Evolutionary conservation across 768 basidiomycete species (phyloP).

Genomic region (Leccinum uliginosum): DNA sequence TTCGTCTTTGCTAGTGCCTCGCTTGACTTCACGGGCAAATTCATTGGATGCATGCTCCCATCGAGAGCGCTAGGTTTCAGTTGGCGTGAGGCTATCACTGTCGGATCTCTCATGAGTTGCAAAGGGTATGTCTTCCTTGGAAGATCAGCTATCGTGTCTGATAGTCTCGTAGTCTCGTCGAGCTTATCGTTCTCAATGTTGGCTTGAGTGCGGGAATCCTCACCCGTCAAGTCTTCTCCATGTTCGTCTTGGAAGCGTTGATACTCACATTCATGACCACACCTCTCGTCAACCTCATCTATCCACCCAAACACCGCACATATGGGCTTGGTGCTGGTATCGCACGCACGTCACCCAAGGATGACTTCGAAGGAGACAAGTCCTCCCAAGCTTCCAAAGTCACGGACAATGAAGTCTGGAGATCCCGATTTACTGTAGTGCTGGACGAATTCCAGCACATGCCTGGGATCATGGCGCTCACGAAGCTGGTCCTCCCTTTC

Average conservation of each 20-base stretch:
- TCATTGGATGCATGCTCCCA: slow-evolving; percentile 72
- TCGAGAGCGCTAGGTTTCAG: slow-evolving; percentile 69
- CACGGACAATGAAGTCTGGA: slow-evolving; percentile 13
- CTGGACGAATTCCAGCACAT: slow-evolving; percentile 88
- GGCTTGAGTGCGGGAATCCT: slow-evolving; percentile 80
- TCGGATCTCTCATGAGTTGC: slow-evolving; percentile 93
- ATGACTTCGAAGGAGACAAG: background rate
- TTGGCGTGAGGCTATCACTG: slow-evolving; percentile 76
- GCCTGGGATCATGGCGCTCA: slow-evolving; percentile 84
- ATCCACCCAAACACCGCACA: slow-evolving; percentile 58
- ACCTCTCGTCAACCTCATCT: slow-evolving; percentile 63
- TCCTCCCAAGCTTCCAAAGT: background rate
- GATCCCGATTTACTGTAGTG: slow-evolving; percentile 69
- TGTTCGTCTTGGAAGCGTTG: slow-evolving; percentile 89
- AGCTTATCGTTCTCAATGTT: slow-evolving; percentile 94
- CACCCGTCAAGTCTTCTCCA: slow-evolving; percentile 77
- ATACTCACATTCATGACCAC: slow-evolving; percentile 87
- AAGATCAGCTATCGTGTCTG: background rate
- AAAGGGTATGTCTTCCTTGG: slow-evolving; percentile 64
- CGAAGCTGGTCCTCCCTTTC: slow-evolving; percentile 66
- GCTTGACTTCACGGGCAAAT: slow-evolving; percentile 86
- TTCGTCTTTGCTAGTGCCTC: slow-evolving; percentile 75
- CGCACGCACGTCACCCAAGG: background rate
- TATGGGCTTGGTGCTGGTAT: slow-evolving; percentile 33
- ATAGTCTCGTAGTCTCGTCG: slow-evolving; percentile 59